Evolutionary conservation across 139 green algal species (phyloP).

Genomic region (Nannochloris sp.): DNA sequence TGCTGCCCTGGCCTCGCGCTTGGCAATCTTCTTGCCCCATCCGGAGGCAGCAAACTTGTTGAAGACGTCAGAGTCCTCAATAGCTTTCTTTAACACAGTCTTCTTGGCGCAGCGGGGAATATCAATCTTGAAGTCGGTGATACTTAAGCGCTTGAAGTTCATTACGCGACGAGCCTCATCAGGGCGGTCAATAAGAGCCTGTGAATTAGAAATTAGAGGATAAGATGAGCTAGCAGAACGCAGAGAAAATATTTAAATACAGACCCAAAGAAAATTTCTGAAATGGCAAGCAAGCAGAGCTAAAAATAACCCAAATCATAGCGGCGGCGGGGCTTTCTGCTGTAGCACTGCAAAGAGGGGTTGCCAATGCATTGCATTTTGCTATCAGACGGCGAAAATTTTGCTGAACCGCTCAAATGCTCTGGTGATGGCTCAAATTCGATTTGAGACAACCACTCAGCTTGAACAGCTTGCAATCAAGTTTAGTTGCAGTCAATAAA

Average conservation of each 20-base stretch:
- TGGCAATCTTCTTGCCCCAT: constrained; percentile 53
- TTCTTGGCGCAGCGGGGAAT: constrained; percentile 83
- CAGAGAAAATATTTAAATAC: background rate
- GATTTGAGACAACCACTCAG: too few species aligned
- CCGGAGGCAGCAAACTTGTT: constrained; percentile 76
- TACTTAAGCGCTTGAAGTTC: constrained; percentile 88
- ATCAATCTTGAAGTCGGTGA: constrained; percentile 93
- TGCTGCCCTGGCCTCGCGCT: constrained; percentile 45
- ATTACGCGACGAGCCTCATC: constrained; percentile 54
- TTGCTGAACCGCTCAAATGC: too few species aligned
- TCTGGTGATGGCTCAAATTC: too few species aligned
- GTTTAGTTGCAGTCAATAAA: too few species aligned
- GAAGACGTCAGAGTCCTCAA: constrained; percentile 68
- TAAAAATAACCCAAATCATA: too few species aligned
- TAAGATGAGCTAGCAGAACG: background rate
- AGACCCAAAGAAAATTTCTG: background rate
- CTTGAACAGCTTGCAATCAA: too few species aligned
- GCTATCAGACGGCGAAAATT: too few species aligned
- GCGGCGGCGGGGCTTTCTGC: too few species aligned
- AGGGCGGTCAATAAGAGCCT: constrained; percentile 90
- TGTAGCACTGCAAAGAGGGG: too few species aligned
- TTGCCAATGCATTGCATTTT: too few species aligned
- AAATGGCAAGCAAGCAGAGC: too few species aligned
- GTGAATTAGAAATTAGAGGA: constrained; percentile 1
- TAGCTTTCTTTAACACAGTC: constrained; percentile 70